Base-by-base conservation (phyloP, 805 yeast species). In the Peterozyma xylosa region DNA sequence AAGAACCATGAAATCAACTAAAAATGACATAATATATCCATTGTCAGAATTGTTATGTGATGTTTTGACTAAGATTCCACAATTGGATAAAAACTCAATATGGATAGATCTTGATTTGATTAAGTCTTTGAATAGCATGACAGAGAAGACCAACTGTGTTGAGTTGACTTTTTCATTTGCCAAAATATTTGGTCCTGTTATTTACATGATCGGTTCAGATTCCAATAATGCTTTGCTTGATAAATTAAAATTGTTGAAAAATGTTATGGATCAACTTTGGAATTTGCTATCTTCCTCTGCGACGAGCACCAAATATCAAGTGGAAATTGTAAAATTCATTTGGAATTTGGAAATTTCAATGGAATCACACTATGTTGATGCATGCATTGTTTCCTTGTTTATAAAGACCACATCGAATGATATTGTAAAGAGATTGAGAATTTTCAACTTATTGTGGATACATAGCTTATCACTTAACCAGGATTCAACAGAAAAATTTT, bases 381-480 rank as follows among this genome's bases (percentile, higher is more conserved):
- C 95, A 1, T 84, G 87, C 0, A 49, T 90, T 2, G 66, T 86
- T 0, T 66, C 74, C 2, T 68, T 78, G 39, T 70, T 86, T 30
- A 54, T 80, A 11, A 56, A 69, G 3, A 58, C 67, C 1, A 54
- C 61, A 6, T 56, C 55, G 33, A 21, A 21, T 4, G 27, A 21
- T 21, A 61, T 70, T 16, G 56, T 61, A 5, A 61, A 68, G 14
- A 67, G 79, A 47, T 59, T 82, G 1, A 58, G 66, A 14, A 82
- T 85, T 0, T 74, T 87, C 49, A 71, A 78, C 41, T 71, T 77
- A 9, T 57, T 90, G 5, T 91, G 97, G 97, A 69, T 71, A 3
- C 91, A 86, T 52, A 73, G 91, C 0, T 53, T 63, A 3, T 49
- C 58, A 2, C 60, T 62, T 51, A 49, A 50, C 48, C 21, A 44